phyloP scores from a whole-genome alignment of 164 flowering plant genomes.

The Aristolochia contorta region DNA sequence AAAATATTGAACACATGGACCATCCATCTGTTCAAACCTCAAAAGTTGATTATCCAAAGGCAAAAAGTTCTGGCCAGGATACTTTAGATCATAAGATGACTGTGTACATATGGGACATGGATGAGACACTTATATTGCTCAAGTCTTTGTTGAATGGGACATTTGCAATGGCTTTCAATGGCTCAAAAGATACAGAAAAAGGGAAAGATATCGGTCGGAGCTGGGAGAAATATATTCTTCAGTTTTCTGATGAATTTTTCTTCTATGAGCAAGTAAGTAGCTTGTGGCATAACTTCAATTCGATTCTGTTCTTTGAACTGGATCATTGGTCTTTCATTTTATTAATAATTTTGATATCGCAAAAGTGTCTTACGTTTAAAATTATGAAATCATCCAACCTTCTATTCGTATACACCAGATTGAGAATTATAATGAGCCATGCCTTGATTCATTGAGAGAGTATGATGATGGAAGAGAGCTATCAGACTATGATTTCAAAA shows the following conservation, averaged over 20 bases:
- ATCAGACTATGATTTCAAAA: slow-evolving; percentile 60
- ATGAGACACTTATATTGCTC: slow-evolving; percentile 87
- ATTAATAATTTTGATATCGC: no score
- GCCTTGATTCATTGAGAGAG: slow-evolving; percentile 46
- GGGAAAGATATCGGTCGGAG: slow-evolving; percentile 72
- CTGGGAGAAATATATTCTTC: slow-evolving; percentile 78
- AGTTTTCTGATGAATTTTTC: slow-evolving; percentile 60
- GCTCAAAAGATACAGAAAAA: slow-evolving; percentile 58
- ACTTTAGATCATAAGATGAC: slow-evolving; percentile 26
- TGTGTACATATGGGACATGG: slow-evolving; percentile 97
- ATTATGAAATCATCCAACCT: background rate
- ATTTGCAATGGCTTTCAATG: slow-evolving; percentile 61
- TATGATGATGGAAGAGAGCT: slow-evolving; percentile 83
- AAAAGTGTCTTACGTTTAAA: no score
- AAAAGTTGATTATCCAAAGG: slow-evolving; percentile 7
- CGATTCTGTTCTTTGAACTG: no score
- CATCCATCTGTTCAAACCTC: slow-evolving; percentile 10
- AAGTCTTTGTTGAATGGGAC: slow-evolving; percentile 76
- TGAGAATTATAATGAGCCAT: slow-evolving; percentile 72
- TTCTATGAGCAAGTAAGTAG: slow-evolving; percentile 72
- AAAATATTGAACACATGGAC: slow-evolving; percentile 11
- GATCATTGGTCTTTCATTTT: no score
- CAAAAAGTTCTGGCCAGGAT: slow-evolving; percentile 8
- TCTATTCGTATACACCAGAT: slow-evolving; percentile 34
- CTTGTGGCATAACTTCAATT: background rate